Evolutionary conservation across 2,329 filamentous ascomycete species (phyloP), one percentile per base, ranked within the genome.

Genomic region (Xenoacremonium recifei): DNA sequence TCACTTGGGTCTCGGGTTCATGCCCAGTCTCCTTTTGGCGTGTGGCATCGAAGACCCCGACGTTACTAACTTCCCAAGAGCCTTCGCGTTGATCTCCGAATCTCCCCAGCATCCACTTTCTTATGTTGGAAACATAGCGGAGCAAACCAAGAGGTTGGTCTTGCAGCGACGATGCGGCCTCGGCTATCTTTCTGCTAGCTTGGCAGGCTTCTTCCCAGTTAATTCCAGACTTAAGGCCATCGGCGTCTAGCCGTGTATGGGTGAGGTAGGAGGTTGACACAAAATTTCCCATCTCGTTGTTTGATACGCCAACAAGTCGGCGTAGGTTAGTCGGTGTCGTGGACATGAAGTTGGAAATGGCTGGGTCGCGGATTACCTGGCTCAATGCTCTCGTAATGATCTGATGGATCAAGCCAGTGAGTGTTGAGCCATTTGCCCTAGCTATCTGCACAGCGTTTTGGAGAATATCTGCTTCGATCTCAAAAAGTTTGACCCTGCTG

Each of bases 261-360:
- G 29, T 10, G 4, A 47, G 25, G 23, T 54, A 58, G 9, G 42
- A 44, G 1, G 40, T 54, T 0, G 56, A 59, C 5, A 39, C 51
- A 5, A 45, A 41, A 6, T 48, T 37, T 0, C 47, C 55, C 11
- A 39, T 49, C 32, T 50, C 45, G 3, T 51, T 40, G 16, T 47
- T 31, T 3, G 55, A 36, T 20, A 51, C 40, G 2, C 55, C 54
- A 4, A 57, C 31, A 4, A 54, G 45, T 3, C 19, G 30, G 2
- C 56, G 49, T 54, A 59, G 50, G 27, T 58, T 59, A 10, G 57
- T 31, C 4, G 55, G 42, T 4, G 56, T 59, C 25, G 51, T 50
- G 3, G 46, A 44, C 6, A 54, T 45, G 11, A 59, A 59, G 1
- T 58, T 52, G 10, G 54, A 56, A n/a, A 56, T 21, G 4, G 37